Evolutionary conservation across 331 rosid species (phyloP).

Genomic region (Spiraea crenata): DNA sequence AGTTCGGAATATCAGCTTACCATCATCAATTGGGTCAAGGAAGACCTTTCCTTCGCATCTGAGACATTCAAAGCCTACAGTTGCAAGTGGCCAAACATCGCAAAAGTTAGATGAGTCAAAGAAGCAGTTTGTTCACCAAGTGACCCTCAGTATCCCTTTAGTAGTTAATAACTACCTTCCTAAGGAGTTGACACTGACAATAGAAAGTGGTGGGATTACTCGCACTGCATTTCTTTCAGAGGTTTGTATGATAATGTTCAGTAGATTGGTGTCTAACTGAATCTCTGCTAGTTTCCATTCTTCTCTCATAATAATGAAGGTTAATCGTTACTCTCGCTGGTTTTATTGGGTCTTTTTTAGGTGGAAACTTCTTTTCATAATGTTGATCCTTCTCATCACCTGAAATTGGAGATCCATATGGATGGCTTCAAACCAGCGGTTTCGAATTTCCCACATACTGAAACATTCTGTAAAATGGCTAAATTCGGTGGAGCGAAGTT

Average conservation of each 20-base stretch:
- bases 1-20: conserved; percentile 62
- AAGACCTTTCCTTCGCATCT: conserved; percentile 32
- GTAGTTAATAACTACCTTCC: conserved; percentile 78
- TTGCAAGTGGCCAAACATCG: conserved; percentile 16
- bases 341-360: conserved; percentile 34
- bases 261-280: background rate
- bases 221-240: conserved; percentile 61
- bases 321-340: background rate
- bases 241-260: conserved; percentile 55
- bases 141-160: conserved; percentile 76
- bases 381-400: conserved; percentile 91
- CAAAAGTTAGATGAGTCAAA: conserved; percentile 37
- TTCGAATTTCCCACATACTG: conserved; percentile 78
- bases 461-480: conserved; percentile 67
- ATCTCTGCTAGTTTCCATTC: conserved; percentile 12
- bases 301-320: background rate
- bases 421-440: conserved; percentile 58
- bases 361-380: conserved; percentile 74
- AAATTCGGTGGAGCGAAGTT: conserved; percentile 74
- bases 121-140: conserved; percentile 61
- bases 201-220: conserved; percentile 74
- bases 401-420: conserved; percentile 64
- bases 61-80: conserved; percentile 18
- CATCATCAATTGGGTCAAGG: conserved; percentile 41
- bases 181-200: conserved; percentile 53